Conservation (phyloP, 306 rosid genomes). For the Canavalia gladiata region DNA sequence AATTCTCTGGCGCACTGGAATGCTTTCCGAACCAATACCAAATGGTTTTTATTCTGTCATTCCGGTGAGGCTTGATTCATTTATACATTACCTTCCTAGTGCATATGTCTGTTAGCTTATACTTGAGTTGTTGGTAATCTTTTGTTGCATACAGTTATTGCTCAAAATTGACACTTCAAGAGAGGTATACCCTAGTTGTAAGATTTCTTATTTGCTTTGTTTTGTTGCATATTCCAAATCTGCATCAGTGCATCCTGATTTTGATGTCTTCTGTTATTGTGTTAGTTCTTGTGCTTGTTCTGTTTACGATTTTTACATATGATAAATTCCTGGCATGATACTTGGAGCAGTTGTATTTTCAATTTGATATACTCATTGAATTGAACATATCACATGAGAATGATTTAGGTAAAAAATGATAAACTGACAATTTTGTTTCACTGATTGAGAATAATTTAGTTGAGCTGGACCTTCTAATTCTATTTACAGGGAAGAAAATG, state of each 20-base stretch:
- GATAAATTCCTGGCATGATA: slow-evolving; percentile 32
- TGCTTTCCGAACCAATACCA: slow-evolving; percentile 91
- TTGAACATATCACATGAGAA: neutral
- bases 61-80: slow-evolving; percentile 68
- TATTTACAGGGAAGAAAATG: slow-evolving; percentile 11
- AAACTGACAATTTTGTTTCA: neutral
- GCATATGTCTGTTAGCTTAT: slow-evolving; percentile 36
- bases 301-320: neutral
- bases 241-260: neutral
- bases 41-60: slow-evolving; percentile 93
- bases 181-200: neutral
- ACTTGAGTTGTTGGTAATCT: neutral
- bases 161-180: slow-evolving; percentile 32
- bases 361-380: neutral
- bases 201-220: neutral
- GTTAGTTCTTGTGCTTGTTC: neutral
- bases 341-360: slow-evolving; percentile 15
- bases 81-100: slow-evolving; percentile 33
- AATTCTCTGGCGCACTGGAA: slow-evolving; percentile 88
- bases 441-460: neutral
- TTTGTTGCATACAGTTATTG: neutral
- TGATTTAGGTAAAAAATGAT: neutral
- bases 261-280: slow-evolving; percentile 2
- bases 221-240: slow-evolving; percentile 33
- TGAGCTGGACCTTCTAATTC: slow-evolving; percentile 10